These are phyloP conservation scores for Crataegus laevigata DNA, from an alignment of 306 rosid genomes.

Conservation along the genomic window DNA sequence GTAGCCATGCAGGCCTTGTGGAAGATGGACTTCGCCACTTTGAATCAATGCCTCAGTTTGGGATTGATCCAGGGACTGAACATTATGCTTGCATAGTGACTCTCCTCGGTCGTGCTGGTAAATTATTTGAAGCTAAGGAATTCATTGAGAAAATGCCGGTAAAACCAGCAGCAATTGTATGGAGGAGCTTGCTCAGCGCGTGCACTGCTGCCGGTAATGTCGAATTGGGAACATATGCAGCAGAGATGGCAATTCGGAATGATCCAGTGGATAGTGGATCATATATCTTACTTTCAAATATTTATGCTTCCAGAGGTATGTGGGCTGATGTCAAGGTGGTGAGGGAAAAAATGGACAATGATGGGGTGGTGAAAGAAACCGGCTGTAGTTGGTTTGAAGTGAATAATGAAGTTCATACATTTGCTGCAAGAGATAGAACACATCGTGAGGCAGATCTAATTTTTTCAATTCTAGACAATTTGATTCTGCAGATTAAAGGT, in stretches of 20 bases:
- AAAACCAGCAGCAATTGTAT: constrained; percentile 63
- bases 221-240: constrained; percentile 71
- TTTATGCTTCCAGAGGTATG: constrained; percentile 84
- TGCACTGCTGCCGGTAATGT: constrained; percentile 62
- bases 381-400: constrained; percentile 36
- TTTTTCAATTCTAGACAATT: constrained; percentile 35
- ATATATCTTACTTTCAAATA: constrained; percentile 69
- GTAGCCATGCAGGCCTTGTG: constrained; percentile 78
- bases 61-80: constrained; percentile 64
- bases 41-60: constrained; percentile 49
- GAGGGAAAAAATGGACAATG: constrained; percentile 59
- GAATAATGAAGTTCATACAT: constrained; percentile 17
- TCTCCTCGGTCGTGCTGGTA: constrained; percentile 71
- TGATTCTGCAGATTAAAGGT: constrained; percentile 49
- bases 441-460: constrained; percentile 33
- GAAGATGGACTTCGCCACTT: constrained; percentile 63
- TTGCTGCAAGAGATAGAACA: constrained; percentile 32
- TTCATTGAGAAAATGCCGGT: constrained; percentile 68
- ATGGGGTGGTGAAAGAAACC: constrained; percentile 66
- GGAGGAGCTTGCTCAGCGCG: constrained; percentile 93
- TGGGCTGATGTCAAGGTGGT: constrained; percentile 65
- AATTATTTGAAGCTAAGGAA: constrained; percentile 53
- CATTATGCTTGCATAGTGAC: constrained; percentile 88
- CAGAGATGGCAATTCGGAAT: constrained; percentile 70
- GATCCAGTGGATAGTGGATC: constrained; percentile 80